Base-by-base conservation (phyloP, 179 eudicot species). In the Pouteria campechiana region DNA sequence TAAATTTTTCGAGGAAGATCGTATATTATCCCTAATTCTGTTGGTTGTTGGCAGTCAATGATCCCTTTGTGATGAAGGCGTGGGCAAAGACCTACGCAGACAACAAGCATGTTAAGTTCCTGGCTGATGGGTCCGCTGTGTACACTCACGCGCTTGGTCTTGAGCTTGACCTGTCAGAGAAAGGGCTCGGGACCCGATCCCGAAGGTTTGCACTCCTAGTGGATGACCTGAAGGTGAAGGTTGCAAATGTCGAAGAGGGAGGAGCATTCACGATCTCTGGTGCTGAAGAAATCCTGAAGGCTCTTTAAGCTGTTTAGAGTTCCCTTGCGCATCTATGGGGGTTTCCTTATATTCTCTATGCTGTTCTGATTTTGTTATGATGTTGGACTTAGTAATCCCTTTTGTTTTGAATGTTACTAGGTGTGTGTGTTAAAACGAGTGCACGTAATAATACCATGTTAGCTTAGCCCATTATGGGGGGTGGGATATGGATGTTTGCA, bases 41-140 rank as follows among this genome's bases (percentile, higher is more conserved):
- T 4, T 39, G 43, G 9, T 35, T 41, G 32, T 32, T 64, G 54
- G 53, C 75, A 87, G 96, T 87, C 37, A 87, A 87, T 54, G 96
- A 87, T 44, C 90, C 89, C 1, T 83, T 74, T 70, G 96, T 87
- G 79, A 87, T 87, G 96, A 87, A 77, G 68, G 96, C 83, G 20
- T 87, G 96, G 96, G 76, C 86, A 25, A 87, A 87, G 64, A 68
- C 94, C n/a, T 87, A 39, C 72, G 78, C 94, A 3, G 90, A 79
- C 8, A 79, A 80, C 71, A 77, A 87, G 73, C 65, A 70, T 41
- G 76, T 87, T 21, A 87, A 87, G 74, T 87, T 87, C 52, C 61
- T 87, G 7, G 93, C 90, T 21, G 96, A 87, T 45, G 94, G 94
- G 28, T 65, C 87, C 17, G 90, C 62, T 13, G 42, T 40, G 21